Conservation (phyloP, 306 rosid genomes). For the Citrullus mucosospermus region DNA sequence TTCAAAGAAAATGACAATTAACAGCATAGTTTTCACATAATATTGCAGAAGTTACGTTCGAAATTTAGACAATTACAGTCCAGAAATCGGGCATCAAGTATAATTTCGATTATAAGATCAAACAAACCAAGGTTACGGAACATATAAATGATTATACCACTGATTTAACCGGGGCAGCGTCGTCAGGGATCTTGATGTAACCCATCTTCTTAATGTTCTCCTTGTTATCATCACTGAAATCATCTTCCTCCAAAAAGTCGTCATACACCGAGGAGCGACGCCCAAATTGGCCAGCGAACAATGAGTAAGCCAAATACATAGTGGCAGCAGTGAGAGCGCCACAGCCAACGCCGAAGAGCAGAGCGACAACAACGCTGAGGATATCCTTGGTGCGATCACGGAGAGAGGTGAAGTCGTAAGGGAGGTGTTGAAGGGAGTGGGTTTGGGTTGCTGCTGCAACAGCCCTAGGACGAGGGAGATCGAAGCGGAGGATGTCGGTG, state of each 20-base stretch:
- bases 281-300: constrained; percentile 35
- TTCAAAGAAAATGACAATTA: neutral
- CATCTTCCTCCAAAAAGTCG: constrained; percentile 20
- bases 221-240: constrained; percentile 15
- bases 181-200: constrained; percentile 47
- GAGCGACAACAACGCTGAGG: constrained; percentile 72
- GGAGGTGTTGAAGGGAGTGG: neutral
- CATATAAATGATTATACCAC: constrained; percentile 18
- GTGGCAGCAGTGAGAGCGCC: constrained; percentile 86
- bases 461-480: constrained; percentile 8
- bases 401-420: constrained; percentile 55
- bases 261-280: constrained; percentile 5
- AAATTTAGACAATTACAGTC: neutral
- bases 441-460: neutral
- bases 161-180: constrained; percentile 11
- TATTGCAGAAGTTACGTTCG: neutral
- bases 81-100: neutral
- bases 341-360: constrained; percentile 84
- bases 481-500: neutral
- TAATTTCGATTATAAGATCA: neutral
- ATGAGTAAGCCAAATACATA: constrained; percentile 72
- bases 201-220: constrained; percentile 51
- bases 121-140: neutral
- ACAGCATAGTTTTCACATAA: neutral
- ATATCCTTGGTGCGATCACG: constrained; percentile 89